A percentile compares a stretch with the other conserved stretches of the same genome.
Evolutionary conservation across 768 basidiomycete genomes (phyloP).

Genomic region (Termitomyces sp.): DNA sequence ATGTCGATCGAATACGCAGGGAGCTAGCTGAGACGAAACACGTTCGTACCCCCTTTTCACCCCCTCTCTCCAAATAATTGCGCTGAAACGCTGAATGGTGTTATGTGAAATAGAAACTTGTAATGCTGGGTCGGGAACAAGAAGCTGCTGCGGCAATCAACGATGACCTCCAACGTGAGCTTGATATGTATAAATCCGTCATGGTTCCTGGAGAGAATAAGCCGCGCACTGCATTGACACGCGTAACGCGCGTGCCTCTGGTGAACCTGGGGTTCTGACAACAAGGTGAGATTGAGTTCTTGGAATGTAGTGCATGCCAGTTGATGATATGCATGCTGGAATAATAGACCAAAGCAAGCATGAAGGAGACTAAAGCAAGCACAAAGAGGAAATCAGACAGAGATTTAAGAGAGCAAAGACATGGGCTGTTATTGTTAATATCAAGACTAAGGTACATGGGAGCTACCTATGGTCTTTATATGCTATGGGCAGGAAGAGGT

Average conservation of each 20-base stretch:
- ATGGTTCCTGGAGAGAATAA: slow-evolving; percentile 43
- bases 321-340: too few relatives aligned
- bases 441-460: too few relatives aligned
- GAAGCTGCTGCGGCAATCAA: slow-evolving; percentile 40
- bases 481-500: too few relatives aligned
- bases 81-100: not conserved
- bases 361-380: too few relatives aligned
- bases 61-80: not conserved
- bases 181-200: slow-evolving; percentile 59
- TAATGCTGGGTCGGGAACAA: slow-evolving; percentile 40
- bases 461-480: too few relatives aligned
- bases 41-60: slow-evolving; percentile 36
- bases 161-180: slow-evolving; percentile 44
- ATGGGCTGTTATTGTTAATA: too few relatives aligned
- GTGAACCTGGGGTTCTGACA: too few relatives aligned
- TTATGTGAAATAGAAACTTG: slow-evolving; percentile 37
- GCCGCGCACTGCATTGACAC: slow-evolving; percentile 49
- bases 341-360: too few relatives aligned
- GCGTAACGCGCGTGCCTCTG: slow-evolving; percentile 44
- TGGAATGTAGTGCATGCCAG: too few relatives aligned
- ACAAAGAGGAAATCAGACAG: too few relatives aligned
- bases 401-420: too few relatives aligned
- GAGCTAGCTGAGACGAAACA: slow-evolving; percentile 81
- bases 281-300: too few relatives aligned
- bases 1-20: slow-evolving; percentile 77